A percentile compares a stretch with the other conserved stretches of the same genome.
Evolutionary conservation across 2,329 filamentous ascomycete genomes (phyloP).

Genomic region (Arthroderma uncinatum): DNA sequence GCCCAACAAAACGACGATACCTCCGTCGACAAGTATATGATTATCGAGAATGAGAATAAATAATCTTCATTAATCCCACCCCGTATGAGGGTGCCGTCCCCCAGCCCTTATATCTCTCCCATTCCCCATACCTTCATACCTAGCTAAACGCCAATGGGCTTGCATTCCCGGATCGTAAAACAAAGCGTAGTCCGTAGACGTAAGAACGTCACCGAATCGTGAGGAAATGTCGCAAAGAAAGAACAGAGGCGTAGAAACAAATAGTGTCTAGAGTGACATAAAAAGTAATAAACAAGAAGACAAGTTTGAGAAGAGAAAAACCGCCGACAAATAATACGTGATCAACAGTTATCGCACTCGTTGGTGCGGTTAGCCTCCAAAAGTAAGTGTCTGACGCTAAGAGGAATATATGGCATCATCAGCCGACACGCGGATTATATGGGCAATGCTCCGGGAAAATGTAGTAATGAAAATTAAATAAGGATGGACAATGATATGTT

Average conservation of each 20-base stretch:
- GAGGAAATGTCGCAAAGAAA: background rate
- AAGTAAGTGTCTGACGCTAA: background rate
- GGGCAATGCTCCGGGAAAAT: background rate
- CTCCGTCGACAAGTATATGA: background rate
- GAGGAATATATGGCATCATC: conserved; percentile 2
- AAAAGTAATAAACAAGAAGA: conserved; percentile 6
- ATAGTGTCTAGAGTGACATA: background rate
- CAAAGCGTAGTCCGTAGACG: background rate
- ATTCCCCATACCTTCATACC: conserved; percentile 1
- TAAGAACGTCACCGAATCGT: background rate
- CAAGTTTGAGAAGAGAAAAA: background rate
- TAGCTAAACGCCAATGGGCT: conserved; percentile 4
- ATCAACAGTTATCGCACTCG: background rate
- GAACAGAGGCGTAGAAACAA: background rate
- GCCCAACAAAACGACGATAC: background rate
- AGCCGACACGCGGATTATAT: background rate
- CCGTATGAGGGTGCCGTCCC: background rate
- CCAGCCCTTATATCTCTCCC: background rate
- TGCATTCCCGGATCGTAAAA: conserved; percentile 1
- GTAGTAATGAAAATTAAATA: background rate
- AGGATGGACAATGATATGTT: background rate
- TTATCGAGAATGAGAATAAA: background rate
- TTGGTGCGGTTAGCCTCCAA: background rate
- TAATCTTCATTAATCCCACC: conserved; percentile 5
- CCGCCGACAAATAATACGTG: background rate